Evolutionary conservation across 2,329 filamentous ascomycete species (phyloP), one percentile per base, ranked within the genome.

Genomic region (Fusarium paranaense): DNA sequence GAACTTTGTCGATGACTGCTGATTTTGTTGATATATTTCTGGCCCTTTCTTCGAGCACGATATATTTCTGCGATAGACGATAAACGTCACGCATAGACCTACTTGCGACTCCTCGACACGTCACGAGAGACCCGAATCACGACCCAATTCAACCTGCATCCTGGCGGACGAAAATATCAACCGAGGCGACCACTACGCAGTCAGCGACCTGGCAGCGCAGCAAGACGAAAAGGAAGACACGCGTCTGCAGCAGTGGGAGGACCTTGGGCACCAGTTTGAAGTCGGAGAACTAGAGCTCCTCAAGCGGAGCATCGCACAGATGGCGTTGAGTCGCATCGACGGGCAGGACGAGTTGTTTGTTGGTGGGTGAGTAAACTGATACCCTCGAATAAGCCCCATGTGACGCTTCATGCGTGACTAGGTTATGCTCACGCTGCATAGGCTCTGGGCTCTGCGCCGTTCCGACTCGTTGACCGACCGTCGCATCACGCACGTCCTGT

Each of bases 401-500:
- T 65, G 66, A 77, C 62, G 73, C 68, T 27, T 30, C 38, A 40
- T 54, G 57, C 32, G 40, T 54, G 30, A 52, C 42, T 16, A 52
- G 20, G 42, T 25, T 27, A 62, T 69, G 65, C 64, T 78, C 45
- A 76, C 54, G 37, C 59, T 40, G 27, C 20, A 38, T n/a, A 78
- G 95, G 67, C 89, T 97, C 73, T 95, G 95, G 85, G 91, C 93
- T 47, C 85, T 98, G 72, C 91, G 92, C 69, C 91, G 93, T 70
- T 91, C 91, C 70, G 88, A 92, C 63, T 88, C 91, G 38, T 87
- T 98, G 58, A 85, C 89, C 73, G 89, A 93, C 72, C 90, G 91
- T 75, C 91, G 92, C 74, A 95, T 99, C 81, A 97, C 95, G 4
- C 95, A 98, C 83, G 90, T 98, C 33, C 87, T 98, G n/a, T 97